Evolutionary conservation across 2,329 filamentous ascomycete genomes (phyloP), one percentile per base, ranked within the genome.

Genomic region (Ustilaginoidea virens): DNA sequence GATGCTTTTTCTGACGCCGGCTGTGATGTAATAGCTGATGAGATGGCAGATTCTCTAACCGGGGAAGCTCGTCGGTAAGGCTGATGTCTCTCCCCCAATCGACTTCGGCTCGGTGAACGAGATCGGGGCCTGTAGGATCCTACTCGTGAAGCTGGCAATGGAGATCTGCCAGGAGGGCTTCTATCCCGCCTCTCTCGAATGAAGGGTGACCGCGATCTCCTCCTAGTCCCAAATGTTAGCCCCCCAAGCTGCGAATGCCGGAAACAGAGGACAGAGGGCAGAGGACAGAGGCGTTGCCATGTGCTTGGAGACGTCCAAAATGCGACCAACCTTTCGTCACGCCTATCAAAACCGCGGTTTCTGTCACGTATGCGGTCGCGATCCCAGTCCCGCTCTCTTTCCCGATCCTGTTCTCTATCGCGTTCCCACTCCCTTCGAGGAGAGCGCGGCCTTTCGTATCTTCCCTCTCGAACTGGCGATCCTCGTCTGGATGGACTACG

Each of bases 191-290:
- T 58, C 34, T 68, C 63, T 42, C 62, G 53, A 22, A 55, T 55
- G 33, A 56, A 59, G 2, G 67, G 66, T 19, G 67, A 71, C 27
- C 68, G 58, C 15, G 68, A 72, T 39, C 67, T 56, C 36, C 64
- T 58, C 46, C 63, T 66, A 37, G 36, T n/a, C n/a, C n/a, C n/a
- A n/a, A n/a, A n/a, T n/a, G n/a, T n/a, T n/a, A n/a, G n/a, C n/a
- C n/a, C n/a, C n/a, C n/a, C n/a, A n/a, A n/a, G n/a, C n/a, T n/a
- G n/a, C n/a, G n/a, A n/a, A n/a, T n/a, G n/a, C n/a, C n/a, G n/a
- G n/a, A n/a, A n/a, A n/a, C n/a, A n/a, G n/a, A n/a, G n/a, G n/a
- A n/a, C n/a, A n/a, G n/a, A n/a, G n/a, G n/a, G n/a, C n/a, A n/a
- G n/a, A n/a, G n/a, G n/a, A n/a, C n/a, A n/a, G n/a, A n/a, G n/a